Conservation (phyloP, 768 basidiomycete genomes). For the Coprinellus aureogranulatus region DNA sequence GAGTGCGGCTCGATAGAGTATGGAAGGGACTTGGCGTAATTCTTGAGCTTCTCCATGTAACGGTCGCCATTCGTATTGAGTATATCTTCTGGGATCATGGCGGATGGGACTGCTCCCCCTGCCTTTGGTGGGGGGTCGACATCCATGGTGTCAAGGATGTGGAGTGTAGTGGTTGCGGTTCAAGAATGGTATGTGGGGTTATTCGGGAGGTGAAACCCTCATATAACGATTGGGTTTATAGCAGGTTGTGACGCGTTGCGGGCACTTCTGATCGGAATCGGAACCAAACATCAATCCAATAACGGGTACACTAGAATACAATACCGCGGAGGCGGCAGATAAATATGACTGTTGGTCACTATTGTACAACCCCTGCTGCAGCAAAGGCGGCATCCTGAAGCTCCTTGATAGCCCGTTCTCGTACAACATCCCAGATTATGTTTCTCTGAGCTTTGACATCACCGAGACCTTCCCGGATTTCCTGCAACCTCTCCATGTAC, state of each 20-base stretch:
- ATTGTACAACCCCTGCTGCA: conserved; percentile 24
- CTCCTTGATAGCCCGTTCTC: conserved; percentile 72
- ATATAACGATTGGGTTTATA: neutral
- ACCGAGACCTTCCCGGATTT: conserved; percentile 79
- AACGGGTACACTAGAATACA: neutral
- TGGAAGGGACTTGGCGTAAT: conserved; percentile 64
- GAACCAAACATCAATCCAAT: conserved; percentile 1
- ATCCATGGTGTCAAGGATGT: conserved; percentile 46
- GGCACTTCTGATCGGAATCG: conserved; percentile 4
- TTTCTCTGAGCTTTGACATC: conserved; percentile 70
- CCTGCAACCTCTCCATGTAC: conserved; percentile 80
- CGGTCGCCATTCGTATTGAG: conserved; percentile 35
- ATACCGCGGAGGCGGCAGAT: neutral
- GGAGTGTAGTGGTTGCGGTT: conserved; percentile 30
- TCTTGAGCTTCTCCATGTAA: conserved; percentile 57
- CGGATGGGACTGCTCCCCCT: conserved; percentile 9
- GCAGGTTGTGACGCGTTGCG: conserved; percentile 4
- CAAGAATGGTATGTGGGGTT: conserved; percentile 2
- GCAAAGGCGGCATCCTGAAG: conserved; percentile 62
- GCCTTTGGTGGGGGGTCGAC: conserved; percentile 34
- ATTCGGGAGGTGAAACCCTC: neutral
- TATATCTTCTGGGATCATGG: conserved; percentile 27
- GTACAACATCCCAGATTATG: conserved; percentile 72
- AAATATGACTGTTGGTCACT: neutral
- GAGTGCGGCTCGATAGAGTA: conserved; percentile 75